Evolutionary conservation across 768 basidiomycete species (phyloP), one percentile per base, ranked within the genome.

Genomic region (Pisolithus marmoratus): DNA sequence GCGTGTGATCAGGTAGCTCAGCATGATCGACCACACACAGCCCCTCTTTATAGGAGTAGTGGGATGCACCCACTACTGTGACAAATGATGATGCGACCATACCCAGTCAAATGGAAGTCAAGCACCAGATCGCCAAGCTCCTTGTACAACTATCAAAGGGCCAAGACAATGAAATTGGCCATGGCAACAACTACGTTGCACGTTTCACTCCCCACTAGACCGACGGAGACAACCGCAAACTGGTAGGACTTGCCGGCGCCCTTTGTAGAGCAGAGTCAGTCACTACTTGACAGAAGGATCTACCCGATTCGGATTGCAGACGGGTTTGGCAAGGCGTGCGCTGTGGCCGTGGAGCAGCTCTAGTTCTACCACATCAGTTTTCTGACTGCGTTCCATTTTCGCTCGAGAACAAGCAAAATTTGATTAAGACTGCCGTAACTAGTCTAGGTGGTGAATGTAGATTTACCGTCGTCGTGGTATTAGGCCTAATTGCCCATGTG

Each of bases 21-120:
- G n/a, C n/a, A n/a, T n/a, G n/a, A n/a, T n/a, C n/a, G n/a, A n/a
- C n/a, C n/a, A n/a, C n/a, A n/a, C n/a, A n/a, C n/a, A n/a, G n/a
- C n/a, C n/a, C n/a, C n/a, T n/a, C n/a, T n/a, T n/a, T n/a, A n/a
- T n/a, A n/a, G n/a, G n/a, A n/a, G n/a, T n/a, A n/a, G n/a, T n/a
- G n/a, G n/a, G n/a, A n/a, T n/a, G n/a, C n/a, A n/a, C n/a, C n/a
- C 62, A 98, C 98, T 63, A 98, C 94, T 27, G 95, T 98, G 36
- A 98, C 96, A 14, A 99, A 99, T 71, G 96, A 99, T 71, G 96
- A 96, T 46, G 96, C 96, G 6, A 99, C 96, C 22, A 99, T 99
- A 60, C 76, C 98, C 51, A 83, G 93, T 22, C 95, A 97, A 75
- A 97, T 99, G 94, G 92, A 96, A 69, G 94, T 98, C 48, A 94